Conservation (phyloP, 768 basidiomycete genomes). For the Agaricus bisporus region DNA sequence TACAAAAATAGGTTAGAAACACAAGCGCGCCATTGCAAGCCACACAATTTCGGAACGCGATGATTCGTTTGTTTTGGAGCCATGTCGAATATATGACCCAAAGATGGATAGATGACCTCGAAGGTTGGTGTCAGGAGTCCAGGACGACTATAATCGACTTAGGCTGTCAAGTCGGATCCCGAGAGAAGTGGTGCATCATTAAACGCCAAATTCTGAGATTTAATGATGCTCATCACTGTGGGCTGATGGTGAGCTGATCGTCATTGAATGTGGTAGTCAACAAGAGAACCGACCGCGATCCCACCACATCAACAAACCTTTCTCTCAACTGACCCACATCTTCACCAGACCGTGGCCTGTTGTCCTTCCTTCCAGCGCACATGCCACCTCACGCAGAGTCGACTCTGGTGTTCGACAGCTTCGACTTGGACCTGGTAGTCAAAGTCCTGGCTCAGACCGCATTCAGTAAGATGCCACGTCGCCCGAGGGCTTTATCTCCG, state of each 20-base stretch:
- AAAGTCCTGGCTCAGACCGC: slow-evolving; percentile 74
- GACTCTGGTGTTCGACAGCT: slow-evolving; percentile 55
- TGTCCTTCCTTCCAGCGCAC: not conserved
- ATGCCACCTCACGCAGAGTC: slow-evolving; percentile 31
- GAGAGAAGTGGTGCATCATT: no score
- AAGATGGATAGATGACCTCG: no score
- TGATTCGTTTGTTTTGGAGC: not conserved
- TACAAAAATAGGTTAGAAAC: slow-evolving; percentile 4
- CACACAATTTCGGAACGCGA: not conserved
- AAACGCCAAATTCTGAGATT: no score
- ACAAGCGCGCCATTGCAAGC: not conserved
- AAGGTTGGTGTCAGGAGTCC: no score
- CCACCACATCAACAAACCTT: not conserved
- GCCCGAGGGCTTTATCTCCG: not conserved
- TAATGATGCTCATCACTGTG: no score
- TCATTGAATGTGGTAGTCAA: no score
- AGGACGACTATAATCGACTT: no score
- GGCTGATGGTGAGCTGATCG: no score
- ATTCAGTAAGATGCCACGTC: slow-evolving; percentile 53
- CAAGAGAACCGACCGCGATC: no score
- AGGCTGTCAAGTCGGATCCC: no score
- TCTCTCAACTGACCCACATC: not conserved
- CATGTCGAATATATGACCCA: not conserved
- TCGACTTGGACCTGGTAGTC: slow-evolving; percentile 73
- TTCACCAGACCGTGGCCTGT: no score